phyloP scores from a whole-genome alignment of 352 stramenopile species.

The Elongisporangium prolatum region DNA sequence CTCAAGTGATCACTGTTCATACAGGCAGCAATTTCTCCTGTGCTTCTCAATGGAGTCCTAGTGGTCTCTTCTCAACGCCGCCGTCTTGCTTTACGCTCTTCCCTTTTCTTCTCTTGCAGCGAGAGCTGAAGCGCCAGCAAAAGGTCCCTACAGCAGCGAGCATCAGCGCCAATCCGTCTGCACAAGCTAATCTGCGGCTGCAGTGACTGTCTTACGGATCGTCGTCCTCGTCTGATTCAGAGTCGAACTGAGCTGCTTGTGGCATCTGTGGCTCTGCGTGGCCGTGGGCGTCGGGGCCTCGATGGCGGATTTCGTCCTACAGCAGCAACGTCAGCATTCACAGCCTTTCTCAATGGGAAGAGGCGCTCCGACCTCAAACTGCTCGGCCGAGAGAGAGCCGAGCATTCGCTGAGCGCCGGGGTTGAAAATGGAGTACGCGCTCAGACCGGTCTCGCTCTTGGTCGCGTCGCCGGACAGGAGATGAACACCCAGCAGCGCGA shows the following conservation, averaged over 20 bases:
- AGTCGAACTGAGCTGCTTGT: not conserved
- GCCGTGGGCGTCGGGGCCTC: constrained; percentile 10
- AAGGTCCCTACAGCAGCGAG: constrained; percentile 28
- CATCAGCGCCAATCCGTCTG: constrained; percentile 1
- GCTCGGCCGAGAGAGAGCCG: constrained; percentile 73
- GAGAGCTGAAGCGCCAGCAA: constrained; percentile 47
- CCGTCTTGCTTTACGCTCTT: constrained; percentile 36
- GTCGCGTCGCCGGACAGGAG: constrained; percentile 19
- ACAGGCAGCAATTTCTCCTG: no score
- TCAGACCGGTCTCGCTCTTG: constrained; percentile 26
- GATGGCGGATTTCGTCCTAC: constrained; percentile 77
- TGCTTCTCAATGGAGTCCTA: no score
- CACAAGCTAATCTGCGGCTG: not conserved
- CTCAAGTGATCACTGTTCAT: not conserved
- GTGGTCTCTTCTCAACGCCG: not conserved
- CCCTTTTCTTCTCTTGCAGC: constrained; percentile 64
- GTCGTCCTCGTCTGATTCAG: constrained; percentile 12
- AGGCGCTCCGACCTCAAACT: constrained; percentile 65
- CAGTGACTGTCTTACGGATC: not conserved
- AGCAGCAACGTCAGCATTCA: constrained; percentile 2
- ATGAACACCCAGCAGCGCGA: constrained; percentile 32
- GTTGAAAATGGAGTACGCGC: constrained; percentile 85
- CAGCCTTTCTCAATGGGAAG: not conserved
- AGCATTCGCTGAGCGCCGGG: constrained; percentile 58
- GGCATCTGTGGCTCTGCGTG: constrained; percentile 10